Evolutionary conservation across 495 filamentous ascomycete genomes (phyloP).

Genomic region (Astrothelium macrocarpum): DNA sequence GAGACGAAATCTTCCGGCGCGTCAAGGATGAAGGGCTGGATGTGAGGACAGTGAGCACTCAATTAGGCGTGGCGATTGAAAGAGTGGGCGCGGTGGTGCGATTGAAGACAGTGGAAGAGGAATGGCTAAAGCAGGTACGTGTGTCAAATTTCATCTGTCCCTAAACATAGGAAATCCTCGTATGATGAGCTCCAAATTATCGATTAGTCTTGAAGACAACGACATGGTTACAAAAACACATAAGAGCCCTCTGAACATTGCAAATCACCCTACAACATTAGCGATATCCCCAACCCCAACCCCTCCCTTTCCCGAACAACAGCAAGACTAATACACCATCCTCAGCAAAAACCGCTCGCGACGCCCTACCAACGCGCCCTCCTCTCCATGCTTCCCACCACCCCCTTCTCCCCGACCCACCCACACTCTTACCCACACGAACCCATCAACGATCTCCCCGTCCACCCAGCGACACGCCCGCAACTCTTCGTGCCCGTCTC

Average conservation of each 20-base stretch:
- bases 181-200: slow-evolving; percentile 71
- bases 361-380: slow-evolving; percentile 66
- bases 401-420: too few relatives aligned
- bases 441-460: slow-evolving; percentile 81
- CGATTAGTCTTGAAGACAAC: slow-evolving; percentile 99
- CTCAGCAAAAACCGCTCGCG: slow-evolving; percentile 67
- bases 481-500: slow-evolving; percentile 87
- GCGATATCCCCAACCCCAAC: neutral
- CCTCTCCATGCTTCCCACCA: slow-evolving; percentile 65
- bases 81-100: slow-evolving; percentile 82
- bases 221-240: slow-evolving; percentile 43
- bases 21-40: slow-evolving; percentile 56
- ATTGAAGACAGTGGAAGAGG: slow-evolving; percentile 77
- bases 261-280: neutral
- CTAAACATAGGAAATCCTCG: slow-evolving; percentile 23
- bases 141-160: slow-evolving; percentile 22
- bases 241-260: slow-evolving; percentile 39
- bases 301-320: neutral
- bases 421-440: slow-evolving; percentile 50
- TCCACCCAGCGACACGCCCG: slow-evolving; percentile 65
- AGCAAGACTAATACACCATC: neutral
- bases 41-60: slow-evolving; percentile 68
- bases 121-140: slow-evolving; percentile 61
- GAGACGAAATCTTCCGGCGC: slow-evolving; percentile 62
- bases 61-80: slow-evolving; percentile 70